A percentile compares a stretch with the other conserved stretches of the same genome.
These are phyloP conservation scores for Talaromyces pinophilus DNA, from an alignment of 2,329 filamentous ascomycete species.

Conservation along the genomic window DNA sequence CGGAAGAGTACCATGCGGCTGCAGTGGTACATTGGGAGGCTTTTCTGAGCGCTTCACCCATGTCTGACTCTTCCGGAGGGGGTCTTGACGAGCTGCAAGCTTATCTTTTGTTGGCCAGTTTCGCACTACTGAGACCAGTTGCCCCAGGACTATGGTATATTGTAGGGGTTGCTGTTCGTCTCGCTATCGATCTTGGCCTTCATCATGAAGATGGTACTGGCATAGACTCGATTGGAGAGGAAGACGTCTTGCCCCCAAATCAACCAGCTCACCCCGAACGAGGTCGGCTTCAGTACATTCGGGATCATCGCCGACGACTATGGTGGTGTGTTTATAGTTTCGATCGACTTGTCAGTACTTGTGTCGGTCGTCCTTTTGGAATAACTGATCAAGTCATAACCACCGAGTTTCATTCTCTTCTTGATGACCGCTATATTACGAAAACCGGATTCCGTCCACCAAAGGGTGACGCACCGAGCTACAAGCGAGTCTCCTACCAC, in stretches of 20 bases:
- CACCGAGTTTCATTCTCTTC: slow-evolving; percentile 84
- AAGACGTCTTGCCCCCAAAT: slow-evolving; percentile 29
- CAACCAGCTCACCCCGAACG: slow-evolving; percentile 53
- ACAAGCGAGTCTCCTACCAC: slow-evolving; percentile 88
- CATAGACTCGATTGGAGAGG: slow-evolving; percentile 53
- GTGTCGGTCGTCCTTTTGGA: slow-evolving; percentile 88
- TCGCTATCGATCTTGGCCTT: slow-evolving; percentile 87
- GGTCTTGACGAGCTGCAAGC: slow-evolving; percentile 90
- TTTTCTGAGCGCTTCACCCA: slow-evolving; percentile 69
- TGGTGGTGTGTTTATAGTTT: slow-evolving; percentile 99
- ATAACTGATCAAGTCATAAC: slow-evolving; percentile 97
- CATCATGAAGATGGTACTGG: slow-evolving; percentile 87
- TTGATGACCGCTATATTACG: slow-evolving; percentile 88
- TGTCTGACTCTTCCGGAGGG: slow-evolving; percentile 71
- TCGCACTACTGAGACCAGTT: slow-evolving; percentile 86
- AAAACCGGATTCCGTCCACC: slow-evolving; percentile 69
- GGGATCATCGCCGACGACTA: slow-evolving; percentile 80
- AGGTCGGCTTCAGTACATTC: slow-evolving; percentile 75
- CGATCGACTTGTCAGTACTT: slow-evolving; percentile 91
- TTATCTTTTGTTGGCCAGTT: slow-evolving; percentile 86
- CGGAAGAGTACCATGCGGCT: slow-evolving; percentile 94
- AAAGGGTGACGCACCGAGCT: slow-evolving; percentile 67
- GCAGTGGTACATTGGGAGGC: slow-evolving; percentile 89
- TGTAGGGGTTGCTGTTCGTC: slow-evolving; percentile 83
- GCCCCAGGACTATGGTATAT: slow-evolving; percentile 97